These are phyloP conservation scores for Aspergillus cejpii DNA, from an alignment of 2,329 filamentous ascomycete genomes.

Conservation along the genomic window DNA sequence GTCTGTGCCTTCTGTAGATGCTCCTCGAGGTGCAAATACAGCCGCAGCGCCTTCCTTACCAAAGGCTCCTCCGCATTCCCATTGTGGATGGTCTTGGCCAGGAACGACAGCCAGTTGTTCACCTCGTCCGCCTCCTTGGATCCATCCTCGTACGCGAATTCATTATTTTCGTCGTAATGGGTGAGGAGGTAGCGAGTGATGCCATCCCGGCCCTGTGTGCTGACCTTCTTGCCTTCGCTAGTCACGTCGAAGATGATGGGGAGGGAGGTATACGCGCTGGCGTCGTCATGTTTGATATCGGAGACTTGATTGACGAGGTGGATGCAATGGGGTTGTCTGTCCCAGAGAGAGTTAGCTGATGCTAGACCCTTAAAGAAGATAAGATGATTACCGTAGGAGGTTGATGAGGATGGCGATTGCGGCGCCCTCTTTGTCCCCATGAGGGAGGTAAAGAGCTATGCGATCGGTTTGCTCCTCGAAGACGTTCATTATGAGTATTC, in stretches of 20 bases:
- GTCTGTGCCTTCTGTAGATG: conserved; percentile 5
- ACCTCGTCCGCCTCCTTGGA: conserved; percentile 3
- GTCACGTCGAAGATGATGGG: conserved; percentile 4
- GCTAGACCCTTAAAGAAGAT: no score
- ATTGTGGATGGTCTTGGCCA: not conserved
- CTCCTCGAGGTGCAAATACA: conserved; percentile 11
- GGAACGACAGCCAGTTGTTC: not conserved
- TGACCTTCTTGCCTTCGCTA: conserved; percentile 1
- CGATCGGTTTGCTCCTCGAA: conserved; percentile 5
- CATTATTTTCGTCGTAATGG: conserved; percentile 1
- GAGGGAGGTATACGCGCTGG: not conserved
- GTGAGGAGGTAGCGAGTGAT: conserved; percentile 5
- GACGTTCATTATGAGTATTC: conserved; percentile 7
- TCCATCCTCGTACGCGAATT: conserved; percentile 3
- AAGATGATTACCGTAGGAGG: conserved; percentile 4
- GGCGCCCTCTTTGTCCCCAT: conserved; percentile 2
- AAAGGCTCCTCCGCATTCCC: not conserved
- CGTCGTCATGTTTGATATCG: conserved; percentile 1
- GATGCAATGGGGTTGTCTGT: conserved; percentile 4
- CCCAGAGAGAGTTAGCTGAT: not conserved
- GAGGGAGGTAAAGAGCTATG: conserved; percentile 5
- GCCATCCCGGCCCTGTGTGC: not conserved
- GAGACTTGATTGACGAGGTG: not conserved
- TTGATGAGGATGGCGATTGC: conserved; percentile 6
- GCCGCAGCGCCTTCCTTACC: conserved; percentile 2